Evolutionary conservation across 2,329 filamentous ascomycete genomes (phyloP).

Genomic region (Penicillium nordicum): DNA sequence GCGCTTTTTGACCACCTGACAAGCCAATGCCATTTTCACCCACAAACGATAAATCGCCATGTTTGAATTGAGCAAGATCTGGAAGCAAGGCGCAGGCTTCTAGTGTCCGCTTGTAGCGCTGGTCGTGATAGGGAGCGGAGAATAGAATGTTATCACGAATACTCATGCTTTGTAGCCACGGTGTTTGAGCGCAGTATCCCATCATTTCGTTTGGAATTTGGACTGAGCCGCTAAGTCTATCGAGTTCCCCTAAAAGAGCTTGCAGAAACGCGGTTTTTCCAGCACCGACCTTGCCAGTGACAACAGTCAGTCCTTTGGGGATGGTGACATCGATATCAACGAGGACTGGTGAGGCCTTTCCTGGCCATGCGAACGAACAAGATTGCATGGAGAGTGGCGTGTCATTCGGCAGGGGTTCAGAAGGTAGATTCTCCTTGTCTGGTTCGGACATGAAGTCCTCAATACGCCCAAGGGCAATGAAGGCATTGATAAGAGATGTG

Average conservation of each 20-base stretch:
- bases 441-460: constrained; percentile 85
- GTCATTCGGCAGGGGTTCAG: constrained; percentile 25
- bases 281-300: constrained; percentile 62
- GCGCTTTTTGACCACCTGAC: constrained; percentile 59
- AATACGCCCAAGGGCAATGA: constrained; percentile 76
- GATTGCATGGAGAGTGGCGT: constrained; percentile 48
- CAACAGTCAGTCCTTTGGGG: constrained; percentile 55
- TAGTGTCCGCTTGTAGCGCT: constrained; percentile 65
- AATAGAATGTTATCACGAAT: constrained; percentile 68
- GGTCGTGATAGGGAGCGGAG: constrained; percentile 64
- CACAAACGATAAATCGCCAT: constrained; percentile 61
- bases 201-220: constrained; percentile 55
- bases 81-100: constrained; percentile 61
- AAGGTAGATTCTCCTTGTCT: constrained; percentile 67
- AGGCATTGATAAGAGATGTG: constrained; percentile 73
- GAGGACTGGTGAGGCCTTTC: constrained; percentile 56
- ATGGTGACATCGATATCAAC: constrained; percentile 54
- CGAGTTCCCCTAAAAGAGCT: constrained; percentile 58
- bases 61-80: constrained; percentile 61
- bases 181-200: constrained; percentile 63
- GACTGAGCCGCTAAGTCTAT: constrained; percentile 51
- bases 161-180: constrained; percentile 68
- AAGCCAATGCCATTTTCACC: constrained; percentile 61
- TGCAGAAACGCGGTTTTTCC: constrained; percentile 63
- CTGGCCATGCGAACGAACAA: constrained; percentile 78